These are phyloP conservation scores for Aspergillus novoparasiticus DNA, from an alignment of 2,329 filamentous ascomycete species.

Conservation along the genomic window DNA sequence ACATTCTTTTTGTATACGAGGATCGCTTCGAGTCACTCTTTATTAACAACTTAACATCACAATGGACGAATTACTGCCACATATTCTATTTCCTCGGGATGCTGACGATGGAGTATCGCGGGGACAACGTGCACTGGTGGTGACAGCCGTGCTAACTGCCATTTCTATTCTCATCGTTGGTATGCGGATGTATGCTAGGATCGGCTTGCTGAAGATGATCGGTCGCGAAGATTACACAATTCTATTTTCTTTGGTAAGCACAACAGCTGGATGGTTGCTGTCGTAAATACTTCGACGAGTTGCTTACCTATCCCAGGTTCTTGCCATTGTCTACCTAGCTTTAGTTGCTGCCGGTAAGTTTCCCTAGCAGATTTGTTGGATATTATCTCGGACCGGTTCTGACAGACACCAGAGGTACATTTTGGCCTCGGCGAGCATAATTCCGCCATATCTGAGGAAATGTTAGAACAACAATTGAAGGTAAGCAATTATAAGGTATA, in stretches of 20 bases:
- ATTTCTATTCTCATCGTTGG: slow-evolving; percentile 28
- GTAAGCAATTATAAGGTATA: slow-evolving; percentile 11
- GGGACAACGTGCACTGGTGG: slow-evolving; percentile 32
- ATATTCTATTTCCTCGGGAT: slow-evolving; percentile 22
- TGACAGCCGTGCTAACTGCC: slow-evolving; percentile 32
- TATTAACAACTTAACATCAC: not conserved
- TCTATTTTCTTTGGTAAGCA: slow-evolving; percentile 28
- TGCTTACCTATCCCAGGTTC: slow-evolving; percentile 16
- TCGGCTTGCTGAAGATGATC: slow-evolving; percentile 33
- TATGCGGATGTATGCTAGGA: slow-evolving; percentile 32
- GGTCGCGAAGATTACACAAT: slow-evolving; percentile 40
- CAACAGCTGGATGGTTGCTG: not conserved
- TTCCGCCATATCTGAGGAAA: slow-evolving; percentile 15
- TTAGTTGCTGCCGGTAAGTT: slow-evolving; percentile 33
- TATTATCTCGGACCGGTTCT: not conserved
- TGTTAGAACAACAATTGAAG: slow-evolving; percentile 29
- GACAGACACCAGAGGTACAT: slow-evolving; percentile 27
- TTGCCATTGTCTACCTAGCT: slow-evolving; percentile 31
- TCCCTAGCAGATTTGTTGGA: not conserved
- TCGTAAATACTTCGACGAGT: not conserved
- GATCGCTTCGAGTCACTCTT: not conserved
- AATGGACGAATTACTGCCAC: slow-evolving; percentile 19
- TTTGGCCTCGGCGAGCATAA: slow-evolving; percentile 31
- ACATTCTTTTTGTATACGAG: slow-evolving; percentile 18
- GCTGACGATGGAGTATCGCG: slow-evolving; percentile 22